phyloP scores from a whole-genome alignment of 1,284 basidiomycete species.

The Pulchroboletus neoregius region DNA sequence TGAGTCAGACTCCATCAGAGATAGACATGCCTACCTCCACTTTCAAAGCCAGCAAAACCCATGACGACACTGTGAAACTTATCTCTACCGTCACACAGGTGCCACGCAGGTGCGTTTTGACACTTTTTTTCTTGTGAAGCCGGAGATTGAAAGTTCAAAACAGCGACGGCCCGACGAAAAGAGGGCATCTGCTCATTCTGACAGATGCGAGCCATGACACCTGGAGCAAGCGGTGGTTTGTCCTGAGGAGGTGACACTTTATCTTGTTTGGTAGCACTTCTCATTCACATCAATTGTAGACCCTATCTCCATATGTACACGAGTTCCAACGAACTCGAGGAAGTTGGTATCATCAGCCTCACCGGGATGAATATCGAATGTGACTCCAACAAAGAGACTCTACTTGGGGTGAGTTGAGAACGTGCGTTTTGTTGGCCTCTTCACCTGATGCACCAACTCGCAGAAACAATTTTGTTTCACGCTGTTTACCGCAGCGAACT shows the following conservation, averaged over 20 bases:
- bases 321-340: constrained; percentile 77
- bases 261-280: neutral
- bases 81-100: constrained; percentile 70
- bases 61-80: constrained; percentile 58
- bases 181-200: constrained; percentile 77
- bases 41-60: constrained; percentile 29
- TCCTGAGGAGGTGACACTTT: constrained; percentile 69
- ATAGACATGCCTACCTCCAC: constrained; percentile 37
- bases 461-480: constrained; percentile 85
- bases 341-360: constrained; percentile 82
- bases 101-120: constrained; percentile 55
- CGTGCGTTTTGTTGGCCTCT: neutral
- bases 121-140: constrained; percentile 2
- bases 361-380: constrained; percentile 81
- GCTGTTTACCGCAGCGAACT: constrained; percentile 86
- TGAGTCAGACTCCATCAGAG: constrained; percentile 67
- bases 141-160: constrained; percentile 1
- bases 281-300: constrained; percentile 38
- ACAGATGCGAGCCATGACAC: constrained; percentile 72
- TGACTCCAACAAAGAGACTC: constrained; percentile 80
- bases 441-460: constrained; percentile 14
- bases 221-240: constrained; percentile 87
- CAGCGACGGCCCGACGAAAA: constrained; percentile 82
- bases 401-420: constrained; percentile 70
- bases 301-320: constrained; percentile 90